Base-by-base conservation (phyloP, 2,329 filamentous ascomycete genomes). In the Pyricularia sp. region DNA sequence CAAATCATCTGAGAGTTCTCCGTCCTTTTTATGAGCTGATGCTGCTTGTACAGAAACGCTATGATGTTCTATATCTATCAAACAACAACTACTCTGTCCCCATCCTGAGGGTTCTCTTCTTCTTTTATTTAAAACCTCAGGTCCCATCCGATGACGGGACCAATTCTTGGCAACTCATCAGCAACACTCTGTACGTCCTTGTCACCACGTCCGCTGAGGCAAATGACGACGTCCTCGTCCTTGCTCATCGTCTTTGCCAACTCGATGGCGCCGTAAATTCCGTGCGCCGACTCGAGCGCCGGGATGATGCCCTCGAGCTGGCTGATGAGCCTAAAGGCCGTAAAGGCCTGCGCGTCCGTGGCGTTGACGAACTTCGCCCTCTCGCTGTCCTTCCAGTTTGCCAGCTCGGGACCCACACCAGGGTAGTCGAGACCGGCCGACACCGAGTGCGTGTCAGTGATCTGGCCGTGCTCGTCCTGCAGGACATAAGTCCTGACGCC, bases 131-230 rank as follows among this genome's bases (percentile, higher is more conserved):
- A 88, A 74, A 90, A 90, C 42, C 88, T 82, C 74, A 90, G 76
- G 73, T 90, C 87, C 88, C 88, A 90, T 69, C 86, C 93, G 79
- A 99, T 98, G 83, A 91, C 84, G 9, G 95, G 95, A 0, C 95
- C 94, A 71, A 99, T 79, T 73, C 86, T 91, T 23, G 94, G 94
- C 76, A 99, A 81, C 81, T 97, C 93, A 76, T 99, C 95, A 0
- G 95, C 95, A 67, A 99, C 94, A 75, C 92, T 97, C 86, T 99
- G 94, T 70, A 99, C 95, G 77, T 99, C 95, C 88, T 99, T 99
- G 81, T 99, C 95, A 71, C 95, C 95, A 74, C 95, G 85, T 10
- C 95, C 95, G 76, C 92, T 96, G 55, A 99, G 79, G 81, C 94
- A 98, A 71, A 99, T 94, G 70, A 99, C 94, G 31, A 99, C 82